Conservation (phyloP, 2,329 filamentous ascomycete genomes). For the Gnomoniopsis sp. region DNA sequence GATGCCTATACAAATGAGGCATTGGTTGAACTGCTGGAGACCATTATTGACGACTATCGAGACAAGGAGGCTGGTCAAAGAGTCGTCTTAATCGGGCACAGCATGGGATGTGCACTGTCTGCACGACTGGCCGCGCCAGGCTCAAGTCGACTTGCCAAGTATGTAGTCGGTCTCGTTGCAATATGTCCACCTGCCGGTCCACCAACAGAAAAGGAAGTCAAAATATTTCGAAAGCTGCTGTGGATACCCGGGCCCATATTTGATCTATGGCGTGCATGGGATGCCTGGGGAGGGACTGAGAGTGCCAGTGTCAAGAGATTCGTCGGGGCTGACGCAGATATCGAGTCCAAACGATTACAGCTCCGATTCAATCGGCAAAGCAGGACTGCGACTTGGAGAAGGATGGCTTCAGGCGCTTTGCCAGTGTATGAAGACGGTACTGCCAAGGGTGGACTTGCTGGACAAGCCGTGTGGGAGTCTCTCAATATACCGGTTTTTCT, state of each 20-base stretch:
- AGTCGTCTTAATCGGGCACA: conserved; percentile 81
- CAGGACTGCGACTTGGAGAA: conserved; percentile 74
- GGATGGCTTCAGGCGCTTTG: conserved; percentile 72
- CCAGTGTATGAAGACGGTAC: conserved; percentile 54
- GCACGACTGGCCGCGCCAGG: conserved; percentile 63
- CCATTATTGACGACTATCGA: conserved; percentile 70
- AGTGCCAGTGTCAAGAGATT: conserved; percentile 80
- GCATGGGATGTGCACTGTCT: conserved; percentile 80
- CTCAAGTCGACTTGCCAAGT: conserved; percentile 49
- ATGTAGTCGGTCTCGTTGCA: conserved; percentile 73
- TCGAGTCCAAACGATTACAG: conserved; percentile 65
- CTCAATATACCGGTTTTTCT: conserved; percentile 74
- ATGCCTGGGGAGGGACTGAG: conserved; percentile 71
- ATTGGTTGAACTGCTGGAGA: conserved; percentile 70
- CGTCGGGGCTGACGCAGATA: conserved; percentile 63
- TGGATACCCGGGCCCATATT: conserved; percentile 71
- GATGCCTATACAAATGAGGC: conserved; percentile 76
- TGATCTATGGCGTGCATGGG: conserved; percentile 72
- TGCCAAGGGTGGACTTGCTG: conserved; percentile 63
- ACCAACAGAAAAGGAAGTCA: conserved; percentile 49
- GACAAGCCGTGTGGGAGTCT: conserved; percentile 66
- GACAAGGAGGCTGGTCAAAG: conserved; percentile 63
- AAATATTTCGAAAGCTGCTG: conserved; percentile 54
- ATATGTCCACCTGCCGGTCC: conserved; percentile 75
- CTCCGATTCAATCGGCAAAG: conserved; percentile 79